phyloP scores from a whole-genome alignment of 176 grass and related monocot genomes.

The Zizania latifolia region DNA sequence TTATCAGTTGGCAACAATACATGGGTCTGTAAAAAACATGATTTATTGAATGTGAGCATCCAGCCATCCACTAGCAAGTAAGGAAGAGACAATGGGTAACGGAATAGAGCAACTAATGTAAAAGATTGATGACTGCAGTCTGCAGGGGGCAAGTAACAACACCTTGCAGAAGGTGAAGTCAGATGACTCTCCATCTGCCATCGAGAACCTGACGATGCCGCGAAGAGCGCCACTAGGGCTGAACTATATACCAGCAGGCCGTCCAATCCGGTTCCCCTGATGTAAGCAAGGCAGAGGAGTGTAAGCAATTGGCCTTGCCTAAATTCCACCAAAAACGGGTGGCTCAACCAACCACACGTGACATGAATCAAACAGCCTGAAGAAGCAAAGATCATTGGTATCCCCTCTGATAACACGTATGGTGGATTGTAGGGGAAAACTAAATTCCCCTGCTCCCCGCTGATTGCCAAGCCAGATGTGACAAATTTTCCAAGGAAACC shows the following conservation, averaged over 20 bases:
- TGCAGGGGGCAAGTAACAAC: background rate
- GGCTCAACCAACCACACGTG: too few relatives aligned
- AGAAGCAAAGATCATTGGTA: too few relatives aligned
- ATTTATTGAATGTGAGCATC: background rate
- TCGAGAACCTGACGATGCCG: background rate
- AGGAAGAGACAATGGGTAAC: background rate
- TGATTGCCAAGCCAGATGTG: too few relatives aligned
- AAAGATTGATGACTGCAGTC: background rate
- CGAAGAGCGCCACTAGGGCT: background rate
- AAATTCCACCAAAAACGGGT: too few relatives aligned
- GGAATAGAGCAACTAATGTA: background rate
- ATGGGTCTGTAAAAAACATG: background rate
- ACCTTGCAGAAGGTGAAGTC: conserved; percentile 95
- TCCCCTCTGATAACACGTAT: too few relatives aligned
- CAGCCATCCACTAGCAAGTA: background rate
- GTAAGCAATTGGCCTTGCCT: background rate
- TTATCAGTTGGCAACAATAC: background rate
- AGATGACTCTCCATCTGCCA: conserved; percentile 55
- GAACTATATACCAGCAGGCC: background rate
- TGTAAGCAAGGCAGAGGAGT: background rate
- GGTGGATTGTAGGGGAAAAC: too few relatives aligned
- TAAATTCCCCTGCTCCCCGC: too few relatives aligned
- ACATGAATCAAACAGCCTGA: too few relatives aligned
- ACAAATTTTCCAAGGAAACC: too few relatives aligned
- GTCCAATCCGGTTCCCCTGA: background rate